Conservation (phyloP, 2,329 filamentous ascomycete species). For the Ceratocystis eucalypticola region DNA sequence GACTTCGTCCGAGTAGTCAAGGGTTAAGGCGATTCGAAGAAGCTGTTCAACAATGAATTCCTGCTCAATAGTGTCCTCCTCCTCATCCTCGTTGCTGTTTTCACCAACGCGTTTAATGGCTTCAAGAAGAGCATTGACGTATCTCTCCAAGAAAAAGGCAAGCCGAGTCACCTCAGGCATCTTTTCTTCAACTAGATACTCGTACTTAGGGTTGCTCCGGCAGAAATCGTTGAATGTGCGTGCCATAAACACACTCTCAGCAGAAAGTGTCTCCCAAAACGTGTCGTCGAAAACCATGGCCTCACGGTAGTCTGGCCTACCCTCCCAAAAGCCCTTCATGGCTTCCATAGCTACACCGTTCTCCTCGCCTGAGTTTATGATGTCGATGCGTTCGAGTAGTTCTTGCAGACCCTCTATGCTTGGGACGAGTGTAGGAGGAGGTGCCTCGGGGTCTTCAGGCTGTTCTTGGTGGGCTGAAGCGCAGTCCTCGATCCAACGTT, state of each 20-base stretch:
- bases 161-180: slow-evolving; percentile 88
- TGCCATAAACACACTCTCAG: slow-evolving; percentile 79
- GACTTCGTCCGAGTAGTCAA: slow-evolving; percentile 97
- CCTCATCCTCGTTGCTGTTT: slow-evolving; percentile 48
- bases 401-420: slow-evolving; percentile 77
- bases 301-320: slow-evolving; percentile 69
- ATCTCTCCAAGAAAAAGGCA: slow-evolving; percentile 71
- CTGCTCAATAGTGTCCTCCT: slow-evolving; percentile 75
- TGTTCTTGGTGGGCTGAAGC: slow-evolving; percentile 53
- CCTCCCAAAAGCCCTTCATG: slow-evolving; percentile 94
- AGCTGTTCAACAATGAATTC: slow-evolving; percentile 95
- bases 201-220: slow-evolving; percentile 57
- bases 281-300: slow-evolving; percentile 56
- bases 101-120: slow-evolving; percentile 45
- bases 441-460: slow-evolving; percentile 40
- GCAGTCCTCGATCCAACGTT: slow-evolving; percentile 97
- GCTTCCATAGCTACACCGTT: slow-evolving; percentile 84
- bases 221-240: slow-evolving; percentile 94
- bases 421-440: slow-evolving; percentile 37
- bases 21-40: slow-evolving; percentile 75
- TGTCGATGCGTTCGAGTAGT: slow-evolving; percentile 83
- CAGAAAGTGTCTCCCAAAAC: slow-evolving; percentile 69
- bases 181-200: slow-evolving; percentile 72
- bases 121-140: slow-evolving; percentile 56
- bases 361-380: slow-evolving; percentile 79